phyloP scores from a whole-genome alignment of 176 grass and related monocot species.

The Cenchrus purpureus region DNA sequence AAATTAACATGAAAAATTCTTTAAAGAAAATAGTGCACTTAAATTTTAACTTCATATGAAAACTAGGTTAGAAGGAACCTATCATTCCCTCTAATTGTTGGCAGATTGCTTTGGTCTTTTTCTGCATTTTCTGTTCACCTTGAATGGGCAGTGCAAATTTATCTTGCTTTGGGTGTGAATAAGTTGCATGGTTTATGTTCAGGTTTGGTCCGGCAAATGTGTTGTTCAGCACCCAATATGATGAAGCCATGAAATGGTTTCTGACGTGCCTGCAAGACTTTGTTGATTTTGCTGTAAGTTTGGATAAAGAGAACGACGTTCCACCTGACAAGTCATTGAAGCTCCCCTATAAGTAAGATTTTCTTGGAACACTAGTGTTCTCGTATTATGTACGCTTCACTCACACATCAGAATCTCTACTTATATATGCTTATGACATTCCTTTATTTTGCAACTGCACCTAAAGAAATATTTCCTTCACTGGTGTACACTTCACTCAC shows the following conservation, averaged over 20 bases:
- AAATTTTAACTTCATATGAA: background rate
- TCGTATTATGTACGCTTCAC: background rate
- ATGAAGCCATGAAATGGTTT: slow-evolving; percentile 96
- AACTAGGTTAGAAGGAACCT: background rate
- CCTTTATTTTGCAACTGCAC: slow-evolving; percentile 5
- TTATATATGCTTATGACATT: background rate
- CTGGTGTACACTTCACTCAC: background rate
- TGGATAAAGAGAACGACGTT: slow-evolving; percentile 87
- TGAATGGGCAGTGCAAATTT: background rate
- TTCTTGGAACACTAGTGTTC: slow-evolving; percentile 19
- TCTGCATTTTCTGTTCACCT: slow-evolving; percentile 17
- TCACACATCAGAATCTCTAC: background rate
- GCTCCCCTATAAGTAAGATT: slow-evolving; percentile 82
- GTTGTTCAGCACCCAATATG: slow-evolving; percentile 86
- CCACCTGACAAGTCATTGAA: slow-evolving; percentile 86
- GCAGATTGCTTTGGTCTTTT: background rate
- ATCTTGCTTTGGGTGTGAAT: slow-evolving; percentile 12
- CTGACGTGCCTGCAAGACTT: slow-evolving; percentile 90
- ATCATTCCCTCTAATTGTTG: background rate
- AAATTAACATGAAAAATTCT: background rate
- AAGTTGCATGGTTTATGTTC: slow-evolving; percentile 33
- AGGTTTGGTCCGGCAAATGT: slow-evolving; percentile 96
- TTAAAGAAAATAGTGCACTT: background rate
- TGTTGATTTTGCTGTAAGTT: slow-evolving; percentile 64
- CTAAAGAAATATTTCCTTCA: background rate